Evolutionary conservation across 2,329 filamentous ascomycete species (phyloP).

Genomic region (Alternaria postmessia): DNA sequence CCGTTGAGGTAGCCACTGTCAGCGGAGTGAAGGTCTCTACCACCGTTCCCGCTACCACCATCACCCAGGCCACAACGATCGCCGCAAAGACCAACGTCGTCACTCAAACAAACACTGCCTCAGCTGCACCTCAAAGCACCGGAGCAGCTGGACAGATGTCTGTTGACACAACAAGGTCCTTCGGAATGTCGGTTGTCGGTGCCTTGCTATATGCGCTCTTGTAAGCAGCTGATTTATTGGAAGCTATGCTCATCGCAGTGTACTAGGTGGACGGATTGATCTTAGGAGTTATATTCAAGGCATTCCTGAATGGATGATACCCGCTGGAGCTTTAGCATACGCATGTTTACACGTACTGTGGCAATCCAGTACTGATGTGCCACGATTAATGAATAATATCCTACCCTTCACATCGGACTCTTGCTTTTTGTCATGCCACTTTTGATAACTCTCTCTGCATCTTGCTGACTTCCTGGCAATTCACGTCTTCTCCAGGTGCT

Average conservation of each 20-base stretch:
- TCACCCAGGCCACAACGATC: slow-evolving; percentile 35
- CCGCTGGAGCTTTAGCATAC: slow-evolving; percentile 15
- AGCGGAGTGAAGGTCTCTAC: slow-evolving; percentile 28
- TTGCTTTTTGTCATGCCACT: not conserved
- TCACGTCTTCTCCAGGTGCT: slow-evolving; percentile 41
- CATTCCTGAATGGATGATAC: slow-evolving; percentile 30
- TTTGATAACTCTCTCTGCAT: slow-evolving; percentile 14
- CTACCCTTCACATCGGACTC: not conserved
- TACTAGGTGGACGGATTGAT: not conserved
- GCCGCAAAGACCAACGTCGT: slow-evolving; percentile 29
- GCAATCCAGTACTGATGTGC: slow-evolving; percentile 12
- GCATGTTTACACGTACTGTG: slow-evolving; percentile 10
- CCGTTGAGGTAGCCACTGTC: slow-evolving; percentile 27
- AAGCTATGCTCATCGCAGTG: not conserved
- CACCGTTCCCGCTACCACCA: slow-evolving; percentile 30
- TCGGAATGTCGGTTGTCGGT: slow-evolving; percentile 36
- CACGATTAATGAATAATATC: slow-evolving; percentile 27
- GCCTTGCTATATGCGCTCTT: slow-evolving; percentile 37
- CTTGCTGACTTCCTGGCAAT: slow-evolving; percentile 37
- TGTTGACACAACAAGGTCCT: slow-evolving; percentile 27
- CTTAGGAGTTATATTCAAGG: slow-evolving; percentile 1
- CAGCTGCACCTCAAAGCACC: slow-evolving; percentile 26
- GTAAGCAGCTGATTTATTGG: slow-evolving; percentile 9
- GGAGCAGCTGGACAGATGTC: slow-evolving; percentile 29
- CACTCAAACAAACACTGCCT: slow-evolving; percentile 25